phyloP scores from a whole-genome alignment of 352 stramenopile species.

The Phytophthora cajani region DNA sequence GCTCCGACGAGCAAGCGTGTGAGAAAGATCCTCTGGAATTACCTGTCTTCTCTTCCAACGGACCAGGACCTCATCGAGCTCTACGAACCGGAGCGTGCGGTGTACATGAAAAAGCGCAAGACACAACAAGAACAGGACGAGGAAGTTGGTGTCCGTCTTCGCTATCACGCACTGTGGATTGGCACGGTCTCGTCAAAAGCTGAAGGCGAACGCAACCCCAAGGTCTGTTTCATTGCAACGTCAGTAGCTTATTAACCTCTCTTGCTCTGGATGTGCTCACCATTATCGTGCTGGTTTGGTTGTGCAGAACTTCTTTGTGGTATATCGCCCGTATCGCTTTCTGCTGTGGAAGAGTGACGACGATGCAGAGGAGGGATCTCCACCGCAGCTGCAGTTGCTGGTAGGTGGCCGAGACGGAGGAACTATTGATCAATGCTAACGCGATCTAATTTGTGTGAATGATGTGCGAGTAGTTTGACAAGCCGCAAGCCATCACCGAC shows the following conservation, averaged over 20 bases:
- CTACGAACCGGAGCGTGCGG: slow-evolving; percentile 68
- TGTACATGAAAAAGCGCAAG: slow-evolving; percentile 65
- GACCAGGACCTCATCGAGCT: slow-evolving; percentile 83
- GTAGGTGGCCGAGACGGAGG: slow-evolving; percentile 38
- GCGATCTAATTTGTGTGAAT: not conserved
- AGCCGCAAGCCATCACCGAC: slow-evolving; percentile 61
- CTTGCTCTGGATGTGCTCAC: not conserved
- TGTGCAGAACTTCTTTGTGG: slow-evolving; percentile 58
- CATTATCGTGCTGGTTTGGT: slow-evolving; percentile 10
- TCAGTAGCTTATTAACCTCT: not conserved
- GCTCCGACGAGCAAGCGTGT: slow-evolving; percentile 79
- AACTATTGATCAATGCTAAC: slow-evolving; percentile 9
- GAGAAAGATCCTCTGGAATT: slow-evolving; percentile 83
- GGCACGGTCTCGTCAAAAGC: slow-evolving; percentile 67
- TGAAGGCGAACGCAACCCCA: slow-evolving; percentile 69
- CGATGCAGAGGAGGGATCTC: slow-evolving; percentile 64
- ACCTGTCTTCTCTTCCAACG: slow-evolving; percentile 79
- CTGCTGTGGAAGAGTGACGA: slow-evolving; percentile 83
- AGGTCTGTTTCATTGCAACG: slow-evolving; percentile 42
- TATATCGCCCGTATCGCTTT: slow-evolving; percentile 79
- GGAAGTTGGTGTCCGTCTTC: slow-evolving; percentile 53
- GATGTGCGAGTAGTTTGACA: slow-evolving; percentile 61
- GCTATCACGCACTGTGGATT: slow-evolving; percentile 76
- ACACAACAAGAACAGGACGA: slow-evolving; percentile 57
- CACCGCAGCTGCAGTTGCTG: slow-evolving; percentile 65